A percentile compares a stretch with the other conserved stretches of the same genome.
Conservation (phyloP, 1,284 basidiomycete species). For the Cryptococcus hybrid region DNA sequence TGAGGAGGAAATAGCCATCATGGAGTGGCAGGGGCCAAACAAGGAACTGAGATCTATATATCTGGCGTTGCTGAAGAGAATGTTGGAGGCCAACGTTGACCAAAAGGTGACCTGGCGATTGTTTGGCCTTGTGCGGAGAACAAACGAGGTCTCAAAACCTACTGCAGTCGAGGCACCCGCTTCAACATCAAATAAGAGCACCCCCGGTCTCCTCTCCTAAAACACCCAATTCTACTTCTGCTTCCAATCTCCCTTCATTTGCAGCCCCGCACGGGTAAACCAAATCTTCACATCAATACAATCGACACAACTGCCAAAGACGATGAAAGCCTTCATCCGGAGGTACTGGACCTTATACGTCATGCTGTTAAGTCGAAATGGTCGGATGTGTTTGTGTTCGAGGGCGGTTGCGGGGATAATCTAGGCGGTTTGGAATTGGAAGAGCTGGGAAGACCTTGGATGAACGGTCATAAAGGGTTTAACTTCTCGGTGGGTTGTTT, state of each 20-base stretch:
- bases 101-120: conserved; percentile 38
- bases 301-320: conserved; percentile 7
- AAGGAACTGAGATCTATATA: conserved; percentile 26
- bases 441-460: conserved; percentile 41
- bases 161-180: neutral
- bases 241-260: neutral
- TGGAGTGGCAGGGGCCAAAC: conserved; percentile 22
- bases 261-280: conserved; percentile 8
- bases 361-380: conserved; percentile 39
- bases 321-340: conserved; percentile 34
- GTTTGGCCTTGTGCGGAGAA: conserved; percentile 27
- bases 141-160: conserved; percentile 2
- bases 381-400: conserved; percentile 43
- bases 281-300: conserved; percentile 14
- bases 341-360: conserved; percentile 41
- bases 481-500: conserved; percentile 39
- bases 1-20: neutral
- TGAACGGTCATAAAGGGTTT: conserved; percentile 39
- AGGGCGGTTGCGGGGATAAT: conserved; percentile 19
- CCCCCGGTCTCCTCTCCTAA: conserved; percentile 2
- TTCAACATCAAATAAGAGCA: neutral
- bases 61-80: conserved; percentile 27
- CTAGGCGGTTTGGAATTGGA: conserved; percentile 36
- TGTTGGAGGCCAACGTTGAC: conserved; percentile 39
- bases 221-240: neutral